Base-by-base conservation (phyloP, 208 protist species). In the Angomonas deanei region DNA sequence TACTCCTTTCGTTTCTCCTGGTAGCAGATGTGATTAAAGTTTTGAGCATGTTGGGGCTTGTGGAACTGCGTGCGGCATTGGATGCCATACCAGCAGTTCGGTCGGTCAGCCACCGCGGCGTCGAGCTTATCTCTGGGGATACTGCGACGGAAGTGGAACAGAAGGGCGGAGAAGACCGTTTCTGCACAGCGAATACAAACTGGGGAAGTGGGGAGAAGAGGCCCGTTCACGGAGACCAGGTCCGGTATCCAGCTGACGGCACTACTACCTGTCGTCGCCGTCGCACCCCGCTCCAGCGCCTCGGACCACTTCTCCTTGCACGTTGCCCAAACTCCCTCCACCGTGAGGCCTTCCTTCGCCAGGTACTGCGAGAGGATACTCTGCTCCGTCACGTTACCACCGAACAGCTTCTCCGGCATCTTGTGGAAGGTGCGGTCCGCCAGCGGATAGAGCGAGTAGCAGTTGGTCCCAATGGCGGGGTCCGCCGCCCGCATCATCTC, bases 1-100 rank as follows among this genome's bases (percentile, higher is more conserved):
- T 77, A 95, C 70, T 96, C 88, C 69, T 96, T 94, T 23, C 88
- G 76, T 68, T 94, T 93, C 62, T 90, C 83, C 49, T 91, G 74
- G 65, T 87, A 88, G 66, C 90, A 96, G 5, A 88, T 81, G 67
- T 97, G 93, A 46, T 93, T 96, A 34, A 80, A 94, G 19, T 82
- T 82, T 34, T 94, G 80, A 1, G 88, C 88, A 58, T 97, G 93
- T 24, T 76, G 66, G 17, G 26, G 36, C n/a, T 91, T 92, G 69
- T 91, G 78, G 27, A 80, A 87, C 58, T 96, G 88, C 27, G 82
- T 92, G 55, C 80, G 73, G 76, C 93, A 97, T 31, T 92, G 72
- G 17, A 77, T 61, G 3, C 93, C 93, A 50, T 96, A 91, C 85
- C 84, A 97, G 69, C 93, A 97, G 68, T 93, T 82, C 1, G 83